Evolutionary conservation across 805 yeast genomes (phyloP).

Genomic region (Torulaspora indica): DNA sequence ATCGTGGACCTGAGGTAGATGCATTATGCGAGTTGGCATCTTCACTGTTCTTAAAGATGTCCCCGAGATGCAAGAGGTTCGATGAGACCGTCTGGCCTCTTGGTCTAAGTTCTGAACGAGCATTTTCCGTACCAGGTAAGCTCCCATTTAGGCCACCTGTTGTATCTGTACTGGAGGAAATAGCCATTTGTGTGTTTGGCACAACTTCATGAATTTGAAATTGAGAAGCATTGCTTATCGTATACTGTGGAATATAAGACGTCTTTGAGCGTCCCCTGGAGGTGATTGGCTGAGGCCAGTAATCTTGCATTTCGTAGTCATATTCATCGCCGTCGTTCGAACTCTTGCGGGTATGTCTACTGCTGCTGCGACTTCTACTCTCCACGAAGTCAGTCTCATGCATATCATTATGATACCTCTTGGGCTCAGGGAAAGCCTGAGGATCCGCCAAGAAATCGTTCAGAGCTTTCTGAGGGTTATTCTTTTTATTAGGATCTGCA

Average conservation of each 20-base stretch:
- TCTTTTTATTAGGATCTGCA: neutral
- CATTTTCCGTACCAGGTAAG: conserved; percentile 10
- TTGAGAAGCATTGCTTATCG: conserved; percentile 15
- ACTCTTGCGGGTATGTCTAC: neutral
- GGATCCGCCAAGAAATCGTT: conserved; percentile 13
- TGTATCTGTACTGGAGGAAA: conserved; percentile 17
- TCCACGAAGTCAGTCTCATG: neutral
- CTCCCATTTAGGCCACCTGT: conserved; percentile 10
- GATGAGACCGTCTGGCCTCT: conserved; percentile 23
- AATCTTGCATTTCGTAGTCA: conserved; percentile 25
- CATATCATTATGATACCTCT: neutral
- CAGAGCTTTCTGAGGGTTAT: conserved; percentile 13
- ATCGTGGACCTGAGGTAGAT: conserved; percentile 1
- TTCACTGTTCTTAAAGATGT: conserved; percentile 13
- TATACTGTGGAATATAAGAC: conserved; percentile 29
- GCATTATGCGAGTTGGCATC: conserved; percentile 9
- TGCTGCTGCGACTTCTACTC: conserved; percentile 3
- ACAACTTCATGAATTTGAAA: conserved; percentile 34
- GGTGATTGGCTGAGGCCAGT: conserved; percentile 10
- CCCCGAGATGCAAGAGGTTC: conserved; percentile 21
- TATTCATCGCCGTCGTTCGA: conserved; percentile 12
- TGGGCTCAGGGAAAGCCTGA: conserved; percentile 3
- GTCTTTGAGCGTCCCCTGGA: conserved; percentile 14
- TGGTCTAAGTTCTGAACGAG: conserved; percentile 14
- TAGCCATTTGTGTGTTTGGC: conserved; percentile 30